Conservation (phyloP, 108 stramenopile species). For the Nannochloropsis oceanica region DNA sequence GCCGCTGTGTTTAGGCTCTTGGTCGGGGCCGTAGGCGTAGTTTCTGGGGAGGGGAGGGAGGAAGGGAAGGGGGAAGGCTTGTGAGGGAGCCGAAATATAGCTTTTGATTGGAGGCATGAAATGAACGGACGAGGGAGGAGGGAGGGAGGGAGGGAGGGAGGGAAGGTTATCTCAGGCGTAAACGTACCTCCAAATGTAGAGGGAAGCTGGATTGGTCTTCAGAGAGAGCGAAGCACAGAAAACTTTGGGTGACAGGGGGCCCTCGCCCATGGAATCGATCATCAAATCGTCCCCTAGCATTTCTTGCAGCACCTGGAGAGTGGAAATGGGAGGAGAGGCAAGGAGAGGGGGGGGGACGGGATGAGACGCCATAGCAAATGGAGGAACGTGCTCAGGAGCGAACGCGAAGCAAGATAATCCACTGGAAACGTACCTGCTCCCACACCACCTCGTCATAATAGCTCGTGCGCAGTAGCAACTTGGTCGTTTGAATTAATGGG, state of each 20-base stretch:
- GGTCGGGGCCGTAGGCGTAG: not conserved
- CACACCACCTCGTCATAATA: constrained; percentile 1
- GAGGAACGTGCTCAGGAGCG: not conserved
- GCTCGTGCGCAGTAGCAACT: constrained; percentile 16
- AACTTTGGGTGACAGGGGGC: constrained; percentile 9
- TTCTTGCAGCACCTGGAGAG: constrained; percentile 12
- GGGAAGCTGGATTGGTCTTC: constrained; percentile 30
- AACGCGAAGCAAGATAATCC: not conserved
- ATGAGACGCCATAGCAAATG: not conserved
- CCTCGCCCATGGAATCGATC: constrained; percentile 9
- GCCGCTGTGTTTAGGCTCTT: constrained; percentile 8
- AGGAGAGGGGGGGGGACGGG: not conserved
- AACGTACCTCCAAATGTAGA: constrained; percentile 3
- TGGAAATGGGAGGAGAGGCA: not conserved
- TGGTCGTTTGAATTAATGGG: not conserved
- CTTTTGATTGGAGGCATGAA: not conserved
- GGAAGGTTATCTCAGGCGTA: not conserved
- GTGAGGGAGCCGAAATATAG: not conserved
- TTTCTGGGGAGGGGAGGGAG: not conserved
- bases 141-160: too few relatives aligned
- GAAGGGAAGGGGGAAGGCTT: not conserved
- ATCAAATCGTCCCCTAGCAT: constrained; percentile 17
- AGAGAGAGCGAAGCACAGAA: constrained; percentile 25
- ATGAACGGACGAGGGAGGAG: not conserved
- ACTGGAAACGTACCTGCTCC: not conserved